Evolutionary conservation across 345 rosid species (phyloP).

Genomic region (Syzygium oleosum): DNA sequence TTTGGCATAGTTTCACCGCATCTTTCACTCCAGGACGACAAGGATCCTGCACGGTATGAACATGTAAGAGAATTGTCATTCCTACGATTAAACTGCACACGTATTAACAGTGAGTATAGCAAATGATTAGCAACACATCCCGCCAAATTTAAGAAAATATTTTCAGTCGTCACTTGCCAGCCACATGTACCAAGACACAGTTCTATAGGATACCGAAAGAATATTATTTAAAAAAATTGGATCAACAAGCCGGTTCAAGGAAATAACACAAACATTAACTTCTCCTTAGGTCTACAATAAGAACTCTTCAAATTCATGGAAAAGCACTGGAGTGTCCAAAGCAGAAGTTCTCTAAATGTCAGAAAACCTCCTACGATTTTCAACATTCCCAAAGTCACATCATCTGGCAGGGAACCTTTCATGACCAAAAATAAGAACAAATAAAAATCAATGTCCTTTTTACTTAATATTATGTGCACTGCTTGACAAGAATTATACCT

Average conservation of each 20-base stretch:
- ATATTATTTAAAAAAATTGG: not conserved
- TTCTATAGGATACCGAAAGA: rapidly evolving
- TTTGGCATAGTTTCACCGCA: constrained; percentile 66
- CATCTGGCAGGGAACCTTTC: not conserved
- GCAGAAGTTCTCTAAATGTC: not conserved
- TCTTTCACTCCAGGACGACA: constrained; percentile 84
- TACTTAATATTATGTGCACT: not conserved
- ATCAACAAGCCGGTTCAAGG: not conserved
- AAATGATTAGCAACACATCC: not conserved
- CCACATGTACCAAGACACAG: not conserved
- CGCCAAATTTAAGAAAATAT: not conserved
- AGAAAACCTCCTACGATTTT: not conserved
- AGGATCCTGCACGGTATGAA: constrained; percentile 61
- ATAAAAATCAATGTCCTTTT: not conserved
- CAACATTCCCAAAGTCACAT: not conserved
- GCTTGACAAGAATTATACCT: constrained; percentile 33
- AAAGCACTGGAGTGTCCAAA: not conserved
- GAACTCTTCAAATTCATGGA: not conserved
- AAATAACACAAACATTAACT: not conserved
- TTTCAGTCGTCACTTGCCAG: not conserved
- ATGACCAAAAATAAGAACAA: not conserved
- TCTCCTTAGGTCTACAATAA: not conserved
- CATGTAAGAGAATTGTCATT: not conserved
- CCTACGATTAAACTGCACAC: not conserved
- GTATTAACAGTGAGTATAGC: not conserved